Percentiles rank a stretch among this genome's conserved stretches.
Evolutionary conservation across 768 basidiomycete species (phyloP).

Genomic region (Cystobasidium ongulense): DNA sequence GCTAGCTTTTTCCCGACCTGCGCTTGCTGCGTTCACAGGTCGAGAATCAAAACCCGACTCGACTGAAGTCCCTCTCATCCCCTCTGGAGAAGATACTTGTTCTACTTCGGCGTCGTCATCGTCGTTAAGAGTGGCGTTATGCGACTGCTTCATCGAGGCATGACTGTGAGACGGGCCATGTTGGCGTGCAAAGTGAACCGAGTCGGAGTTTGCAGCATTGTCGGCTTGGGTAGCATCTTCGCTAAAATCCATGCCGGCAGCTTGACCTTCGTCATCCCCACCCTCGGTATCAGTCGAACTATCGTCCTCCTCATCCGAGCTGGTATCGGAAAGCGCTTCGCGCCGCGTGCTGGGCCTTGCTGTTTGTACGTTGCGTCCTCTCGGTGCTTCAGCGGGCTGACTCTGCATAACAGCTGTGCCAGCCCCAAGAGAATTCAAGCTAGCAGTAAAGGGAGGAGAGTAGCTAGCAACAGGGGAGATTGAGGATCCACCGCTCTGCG

Average conservation of each 20-base stretch:
- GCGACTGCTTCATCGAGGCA: constrained; percentile 2
- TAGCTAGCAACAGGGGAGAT: constrained; percentile 15
- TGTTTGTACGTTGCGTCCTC: constrained; percentile 6
- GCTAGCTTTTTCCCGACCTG: constrained; percentile 14
- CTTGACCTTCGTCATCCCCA: constrained; percentile 11
- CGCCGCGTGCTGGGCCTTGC: constrained; percentile 3
- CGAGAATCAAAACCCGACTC: constrained; percentile 26
- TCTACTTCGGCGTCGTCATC: constrained; percentile 5
- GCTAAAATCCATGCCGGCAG: constrained; percentile 5
- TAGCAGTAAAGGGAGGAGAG: constrained; percentile 22
- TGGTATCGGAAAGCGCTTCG: background rate
- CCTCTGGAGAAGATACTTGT: background rate
- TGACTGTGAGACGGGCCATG: background rate
- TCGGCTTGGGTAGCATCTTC: background rate
- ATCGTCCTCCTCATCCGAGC: constrained; percentile 15
- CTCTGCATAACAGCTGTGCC: constrained; percentile 26
- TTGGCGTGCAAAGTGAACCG: constrained; percentile 14
- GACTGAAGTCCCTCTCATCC: background rate
- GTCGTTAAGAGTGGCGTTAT: background rate
- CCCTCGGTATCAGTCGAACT: background rate
- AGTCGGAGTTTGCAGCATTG: background rate
- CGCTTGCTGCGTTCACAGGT: constrained; percentile 26
- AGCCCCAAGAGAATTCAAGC: constrained; percentile 16
- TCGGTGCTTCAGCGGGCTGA: constrained; percentile 3
- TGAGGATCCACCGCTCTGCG: constrained; percentile 17